These are phyloP conservation scores for Berberis thunbergii DNA, from an alignment of 164 flowering plant species.

Conservation along the genomic window DNA sequence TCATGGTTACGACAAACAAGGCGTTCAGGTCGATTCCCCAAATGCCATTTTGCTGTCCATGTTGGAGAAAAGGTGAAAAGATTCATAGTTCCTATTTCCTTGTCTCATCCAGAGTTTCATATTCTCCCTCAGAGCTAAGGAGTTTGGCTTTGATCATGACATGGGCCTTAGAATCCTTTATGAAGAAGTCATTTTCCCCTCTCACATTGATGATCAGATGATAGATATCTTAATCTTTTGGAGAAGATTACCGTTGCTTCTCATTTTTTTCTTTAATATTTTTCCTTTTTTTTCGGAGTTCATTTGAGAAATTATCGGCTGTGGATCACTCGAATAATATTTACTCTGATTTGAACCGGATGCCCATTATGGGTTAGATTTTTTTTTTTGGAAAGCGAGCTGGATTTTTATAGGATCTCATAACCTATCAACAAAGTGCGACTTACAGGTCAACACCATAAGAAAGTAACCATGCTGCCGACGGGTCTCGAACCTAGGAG, in stretches of 20 bases:
- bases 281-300: not conserved
- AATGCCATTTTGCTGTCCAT: slow-evolving; percentile 70
- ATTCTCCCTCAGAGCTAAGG: slow-evolving; percentile 54
- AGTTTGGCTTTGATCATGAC: slow-evolving; percentile 69
- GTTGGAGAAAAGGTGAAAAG: slow-evolving; percentile 60
- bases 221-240: not conserved
- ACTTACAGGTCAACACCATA: no score
- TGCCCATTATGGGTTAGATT: slow-evolving; percentile 6
- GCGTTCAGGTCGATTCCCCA: slow-evolving; percentile 58
- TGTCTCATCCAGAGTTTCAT: slow-evolving; percentile 55
- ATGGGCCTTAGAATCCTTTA: slow-evolving; percentile 76
- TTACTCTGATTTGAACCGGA: not conserved
- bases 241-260: slow-evolving; percentile 18
- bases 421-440: no score
- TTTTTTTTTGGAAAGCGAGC: no score
- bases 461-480: no score
- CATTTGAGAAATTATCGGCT: not conserved
- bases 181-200: slow-evolving; percentile 51
- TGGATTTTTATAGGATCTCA: no score
- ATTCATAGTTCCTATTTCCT: slow-evolving; percentile 64
- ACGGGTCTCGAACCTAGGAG: no score
- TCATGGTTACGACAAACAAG: slow-evolving; percentile 34
- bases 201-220: slow-evolving; percentile 45
- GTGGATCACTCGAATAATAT: not conserved
- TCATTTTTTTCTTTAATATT: not conserved